Base-by-base conservation (phyloP, 805 yeast genomes). In the Wickerhamomyces alni region DNA sequence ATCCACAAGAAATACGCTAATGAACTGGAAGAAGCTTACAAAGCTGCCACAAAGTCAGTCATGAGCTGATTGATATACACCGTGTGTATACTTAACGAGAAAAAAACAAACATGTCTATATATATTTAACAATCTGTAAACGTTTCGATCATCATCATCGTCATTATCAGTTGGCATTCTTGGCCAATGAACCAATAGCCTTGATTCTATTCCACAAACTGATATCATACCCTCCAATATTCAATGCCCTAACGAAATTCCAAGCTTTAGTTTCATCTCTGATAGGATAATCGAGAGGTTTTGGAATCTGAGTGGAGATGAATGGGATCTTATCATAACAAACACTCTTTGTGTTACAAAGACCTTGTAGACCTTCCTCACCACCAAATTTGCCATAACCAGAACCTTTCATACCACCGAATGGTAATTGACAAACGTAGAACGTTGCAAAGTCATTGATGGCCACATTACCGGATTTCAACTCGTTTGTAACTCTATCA, bases 301-400 rank as follows among this genome's bases (percentile, higher is more conserved):
- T 76, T 2, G 99, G 99, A 30, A 93, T 88, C 36, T 77, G 70
- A 2, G 95, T 85, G 7, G 88, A 78, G 12, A 93, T 70, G 49
- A 87, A 76, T 18, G 91, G 80, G 34, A 82, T 74, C 47, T 76
- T 79, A 64, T 93, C 98, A 67, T 75, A 83, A 44, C 96, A 88
- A 4, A 93, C 76, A 33, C 94, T 80, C 57, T 93, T 93, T 39
- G 87, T 85, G 41, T 80, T 72, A 59, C 98, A 91, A 33, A 93
- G 67, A 0, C 96, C 97, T 30, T 87, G 76, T 32, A 93, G 69
- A 2, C 99, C 99, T 68, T 93, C 99, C 58, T 83, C 95, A 35
- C 99, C 99, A 17, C 96, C 96, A 66, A 93, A 93, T 59, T 91
- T 91, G 41, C 99, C 99, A 57, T 88, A 93, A 0, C 99, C 99